Evolutionary conservation across 1,284 basidiomycete species (phyloP).

Genomic region (Rhodotorula sp.): DNA sequence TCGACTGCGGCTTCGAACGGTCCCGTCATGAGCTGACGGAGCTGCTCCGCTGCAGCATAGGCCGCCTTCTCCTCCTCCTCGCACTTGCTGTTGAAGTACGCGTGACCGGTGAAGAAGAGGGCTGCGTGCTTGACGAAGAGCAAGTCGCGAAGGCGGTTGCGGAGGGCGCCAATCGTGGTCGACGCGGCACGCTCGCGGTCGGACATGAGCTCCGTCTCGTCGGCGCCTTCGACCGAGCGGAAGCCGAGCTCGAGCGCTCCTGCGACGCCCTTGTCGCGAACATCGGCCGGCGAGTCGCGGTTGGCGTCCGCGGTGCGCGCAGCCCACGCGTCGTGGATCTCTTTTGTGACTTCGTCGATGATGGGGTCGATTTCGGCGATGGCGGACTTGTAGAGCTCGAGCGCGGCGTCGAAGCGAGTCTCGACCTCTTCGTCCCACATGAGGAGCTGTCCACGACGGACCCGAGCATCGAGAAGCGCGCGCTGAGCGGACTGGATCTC

Average conservation of each 20-base stretch:
- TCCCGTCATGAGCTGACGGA: slow-evolving; percentile 18
- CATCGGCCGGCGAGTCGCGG: not conserved
- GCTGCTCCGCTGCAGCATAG: slow-evolving; percentile 31
- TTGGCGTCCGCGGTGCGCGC: slow-evolving; percentile 9
- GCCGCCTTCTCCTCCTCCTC: slow-evolving; percentile 22
- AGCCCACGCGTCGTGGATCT: slow-evolving; percentile 25
- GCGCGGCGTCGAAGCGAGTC: slow-evolving; percentile 37
- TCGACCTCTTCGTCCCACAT: slow-evolving; percentile 42
- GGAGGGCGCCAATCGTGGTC: slow-evolving; percentile 16
- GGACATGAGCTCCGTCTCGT: slow-evolving; percentile 5
- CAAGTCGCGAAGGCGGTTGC: slow-evolving; percentile 37
- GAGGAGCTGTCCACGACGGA: slow-evolving; percentile 35
- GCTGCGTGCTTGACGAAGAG: slow-evolving; percentile 41
- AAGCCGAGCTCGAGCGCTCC: slow-evolving; percentile 32
- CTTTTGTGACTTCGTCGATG: slow-evolving; percentile 19
- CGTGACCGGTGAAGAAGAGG: slow-evolving; percentile 42
- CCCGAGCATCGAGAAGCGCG: slow-evolving; percentile 17
- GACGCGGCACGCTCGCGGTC: slow-evolving; percentile 24
- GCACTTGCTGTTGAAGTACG: slow-evolving; percentile 38
- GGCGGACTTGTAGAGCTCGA: slow-evolving; percentile 31
- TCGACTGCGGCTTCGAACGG: slow-evolving; percentile 32
- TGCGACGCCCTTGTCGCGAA: slow-evolving; percentile 1
- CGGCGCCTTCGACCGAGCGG: slow-evolving; percentile 21
- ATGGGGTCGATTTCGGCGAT: slow-evolving; percentile 21
- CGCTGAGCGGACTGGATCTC: slow-evolving; percentile 34